These are phyloP conservation scores for Cymodocea nodosa DNA, from an alignment of 116 monocot genomes.

Conservation along the genomic window DNA sequence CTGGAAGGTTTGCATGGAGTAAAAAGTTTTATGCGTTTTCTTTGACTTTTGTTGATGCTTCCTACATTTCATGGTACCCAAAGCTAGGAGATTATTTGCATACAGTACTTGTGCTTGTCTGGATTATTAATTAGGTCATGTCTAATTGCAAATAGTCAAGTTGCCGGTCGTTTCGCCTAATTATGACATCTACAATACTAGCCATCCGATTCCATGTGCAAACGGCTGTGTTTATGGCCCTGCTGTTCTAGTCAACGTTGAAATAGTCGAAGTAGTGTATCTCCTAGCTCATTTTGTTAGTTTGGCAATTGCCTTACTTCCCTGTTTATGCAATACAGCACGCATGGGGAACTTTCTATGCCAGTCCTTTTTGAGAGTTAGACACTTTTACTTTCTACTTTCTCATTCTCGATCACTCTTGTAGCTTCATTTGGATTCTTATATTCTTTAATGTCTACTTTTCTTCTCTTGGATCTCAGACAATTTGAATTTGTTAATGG, in stretches of 20 bases:
- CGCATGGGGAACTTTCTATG: neutral
- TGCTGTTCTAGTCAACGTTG: neutral
- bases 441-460: too few species aligned
- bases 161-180: neutral
- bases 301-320: conserved; percentile 2
- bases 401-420: too few species aligned
- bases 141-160: neutral
- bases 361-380: too few species aligned
- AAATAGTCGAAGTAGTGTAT: neutral
- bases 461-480: too few species aligned
- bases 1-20: neutral
- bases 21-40: neutral
- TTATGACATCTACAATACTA: neutral
- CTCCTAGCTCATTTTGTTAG: neutral
- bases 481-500: too few species aligned
- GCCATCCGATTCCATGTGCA: neutral
- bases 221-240: neutral
- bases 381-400: too few species aligned
- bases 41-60: neutral
- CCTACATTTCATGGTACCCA: neutral
- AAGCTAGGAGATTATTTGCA: neutral
- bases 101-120: neutral
- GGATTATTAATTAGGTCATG: neutral
- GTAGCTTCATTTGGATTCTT: too few species aligned
- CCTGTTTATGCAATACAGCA: neutral